Base-by-base conservation (phyloP, 371 early-diverging fungal species). In the Haplosporangium sp. region DNA sequence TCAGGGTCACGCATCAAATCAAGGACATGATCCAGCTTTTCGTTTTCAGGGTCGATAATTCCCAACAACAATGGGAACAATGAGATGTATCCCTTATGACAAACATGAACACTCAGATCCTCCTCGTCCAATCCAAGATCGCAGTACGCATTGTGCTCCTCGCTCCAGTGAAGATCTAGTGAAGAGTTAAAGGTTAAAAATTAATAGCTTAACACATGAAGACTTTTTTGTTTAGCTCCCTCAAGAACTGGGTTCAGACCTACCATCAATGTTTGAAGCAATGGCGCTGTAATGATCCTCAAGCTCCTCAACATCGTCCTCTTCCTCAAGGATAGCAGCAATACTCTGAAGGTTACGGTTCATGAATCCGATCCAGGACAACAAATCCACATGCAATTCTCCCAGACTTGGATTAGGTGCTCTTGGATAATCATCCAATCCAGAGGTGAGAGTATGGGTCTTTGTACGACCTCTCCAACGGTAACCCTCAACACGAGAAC, bases 381-480 rank as follows among this genome's bases (percentile, higher is more conserved):
- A 78, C 56, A 98, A 84, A 81, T 98, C 98, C 3, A 97, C 86
- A 83, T 98, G 98, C 47, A 97, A 87, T 76, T 98, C 97, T 42
- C 92, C 91, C 3, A 88, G 77, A 82, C 90, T 88, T 1, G 95
- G 93, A 15, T 90, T 90, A 11, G 85, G 78, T 0, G 94, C 92
- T 45, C 98, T 91, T 39, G 98, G 98, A 78, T 97, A 98, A 78
- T 98, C 98, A 84, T 98, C 98, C 40, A 98, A 77, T 5, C 98
- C 96, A n/a, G 95, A 95, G 0, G 98, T 94, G 69, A 98, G 84
- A 0, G 94, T 94, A 83, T 98, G 98, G 45, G 90, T 86, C 15
- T 84, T 85, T 6, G 95, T 93, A 38, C 97, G 89, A 1, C 98
- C 98, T 67, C 96, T 85, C 98, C 98, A 98, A 13, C 97, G 87